Base-by-base conservation (phyloP, 1,139 yeast genomes). In the Kodamaea plutei region DNA sequence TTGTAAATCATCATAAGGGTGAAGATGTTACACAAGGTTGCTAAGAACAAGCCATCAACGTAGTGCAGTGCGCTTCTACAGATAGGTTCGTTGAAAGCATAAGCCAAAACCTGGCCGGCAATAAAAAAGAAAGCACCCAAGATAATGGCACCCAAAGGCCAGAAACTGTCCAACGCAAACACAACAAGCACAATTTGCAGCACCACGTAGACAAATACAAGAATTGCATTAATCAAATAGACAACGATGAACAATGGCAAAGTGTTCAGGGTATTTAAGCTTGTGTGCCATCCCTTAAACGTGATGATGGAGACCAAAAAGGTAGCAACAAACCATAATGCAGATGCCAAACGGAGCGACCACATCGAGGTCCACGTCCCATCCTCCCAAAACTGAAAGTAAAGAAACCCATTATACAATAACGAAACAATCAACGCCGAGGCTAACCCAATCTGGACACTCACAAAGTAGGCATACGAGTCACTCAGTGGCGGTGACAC, bases 1-100 rank as follows among this genome's bases (percentile, higher is more conserved):
- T 91, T 89, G 65, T 88, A 89, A 35, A 89, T 68, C 97, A 91
- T 89, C 95, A 91, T 88, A 34, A 83, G 64, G 6, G 95, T 73
- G 48, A 87, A 84, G 30, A 87, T 55, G 52, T 84, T 85, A 50
- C 95, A 77, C 26, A 85, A 49, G 20, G 93, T 73, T 15, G 89
- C 94, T 50, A 89, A 84, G 54, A 89, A 83, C 20, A 87, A 58
- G 1, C 97, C 97, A 49, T 91, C 98, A 16, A 88, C 69, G 53
- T 89, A 91, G 56, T 91, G 98, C 28, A 79, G 75, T 26, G 84
- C 77, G 13, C 79, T 73, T 26, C 63, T 60, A 56, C 98, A 91
- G 24, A 91, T 77, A 13, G 55, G 49, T 27, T 63, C 51, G 19
- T 87, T 81, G 42, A 88, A 70, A 1, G 69, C 88, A 52, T 85